phyloP scores from a whole-genome alignment of 169 alveolate species.

The Plasmodium cynomolgi region DNA sequence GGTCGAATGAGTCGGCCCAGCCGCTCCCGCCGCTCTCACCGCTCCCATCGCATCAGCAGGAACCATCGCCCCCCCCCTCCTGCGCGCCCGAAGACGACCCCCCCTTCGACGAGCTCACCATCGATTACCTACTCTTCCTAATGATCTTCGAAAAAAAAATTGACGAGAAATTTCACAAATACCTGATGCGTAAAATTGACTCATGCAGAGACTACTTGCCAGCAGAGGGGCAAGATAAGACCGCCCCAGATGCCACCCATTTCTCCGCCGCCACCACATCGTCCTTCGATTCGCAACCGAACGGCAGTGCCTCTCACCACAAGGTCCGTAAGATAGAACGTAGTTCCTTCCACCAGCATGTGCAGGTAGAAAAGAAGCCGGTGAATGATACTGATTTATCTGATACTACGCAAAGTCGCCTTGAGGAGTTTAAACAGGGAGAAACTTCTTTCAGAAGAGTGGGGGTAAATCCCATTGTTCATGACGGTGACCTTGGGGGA shows the following conservation, averaged over 20 bases:
- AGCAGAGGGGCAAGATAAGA: not conserved
- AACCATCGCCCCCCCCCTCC: not conserved
- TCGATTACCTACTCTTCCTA: conserved; percentile 53
- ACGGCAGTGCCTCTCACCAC: not conserved
- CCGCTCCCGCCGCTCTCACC: not conserved
- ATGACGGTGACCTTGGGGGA: not conserved
- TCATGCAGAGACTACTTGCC: not conserved
- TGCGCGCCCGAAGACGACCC: not conserved
- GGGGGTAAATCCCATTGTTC: not conserved
- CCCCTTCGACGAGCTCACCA: conserved; percentile 35
- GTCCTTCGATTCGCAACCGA: not conserved
- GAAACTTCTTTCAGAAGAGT: not conserved
- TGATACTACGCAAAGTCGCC: not conserved
- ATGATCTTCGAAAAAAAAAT: conserved; percentile 72
- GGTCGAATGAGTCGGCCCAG: not conserved
- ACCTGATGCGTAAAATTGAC: conserved; percentile 9
- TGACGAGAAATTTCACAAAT: conserved; percentile 27
- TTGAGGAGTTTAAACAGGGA: not conserved
- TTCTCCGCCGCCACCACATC: not conserved
- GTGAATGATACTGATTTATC: not conserved
- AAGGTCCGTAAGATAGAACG: not conserved
- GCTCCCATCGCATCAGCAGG: no score
- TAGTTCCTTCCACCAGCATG: not conserved
- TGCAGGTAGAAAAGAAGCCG: not conserved
- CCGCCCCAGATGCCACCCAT: not conserved